Base-by-base conservation (phyloP, 2,329 filamentous ascomycete genomes). In the Purpureocillium takamizusanense region DNA sequence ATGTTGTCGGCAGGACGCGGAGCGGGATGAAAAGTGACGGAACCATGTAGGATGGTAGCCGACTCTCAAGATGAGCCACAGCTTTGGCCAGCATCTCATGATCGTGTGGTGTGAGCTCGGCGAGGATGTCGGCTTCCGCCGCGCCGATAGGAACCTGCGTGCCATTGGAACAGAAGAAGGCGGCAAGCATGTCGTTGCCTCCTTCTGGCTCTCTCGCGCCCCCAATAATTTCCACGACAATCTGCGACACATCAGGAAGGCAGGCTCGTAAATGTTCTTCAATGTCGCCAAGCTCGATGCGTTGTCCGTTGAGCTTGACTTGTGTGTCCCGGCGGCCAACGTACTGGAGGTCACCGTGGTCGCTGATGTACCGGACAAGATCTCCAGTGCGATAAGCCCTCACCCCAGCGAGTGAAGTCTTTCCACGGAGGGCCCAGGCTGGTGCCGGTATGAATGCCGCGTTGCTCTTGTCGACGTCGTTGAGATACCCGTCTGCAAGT, bases 281-380 rank as follows among this genome's bases (percentile, higher is more conserved):
- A 23, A 36, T 30, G 14, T 37, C 35, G 16, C 35, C 35, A 4
- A 37, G 30, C 28, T 37, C 35, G 17, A 37, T 31, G 4, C 35
- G 27, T 13, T 37, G 35, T 31, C 35, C 35, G 6, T 32, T 25
- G 2, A 37, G 13, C 14, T 37, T 37, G 28, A 37, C 23, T 16
- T 37, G 35, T 7, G 11, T 33, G 16, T 33, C 31, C 31, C 15
- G 9, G 16, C 35, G 35, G 10, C 35, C 35, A 16, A 37, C 23
- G 17, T 31, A 37, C 29, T 31, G 16, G 6, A 37, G 13, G 4
- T 31, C 21, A 10, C 35, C 35, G 9, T 27, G 34, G 11, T 14
- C 3, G 5, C 28, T 17, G 16, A 12, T 32, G 7, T 37, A 37
- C 16, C 30, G 27, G 13, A 37, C 35, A 15, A 37, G 25, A 25